These are phyloP conservation scores for Tilletia horrida DNA, from an alignment of 1,284 basidiomycete genomes.

Conservation along the genomic window DNA sequence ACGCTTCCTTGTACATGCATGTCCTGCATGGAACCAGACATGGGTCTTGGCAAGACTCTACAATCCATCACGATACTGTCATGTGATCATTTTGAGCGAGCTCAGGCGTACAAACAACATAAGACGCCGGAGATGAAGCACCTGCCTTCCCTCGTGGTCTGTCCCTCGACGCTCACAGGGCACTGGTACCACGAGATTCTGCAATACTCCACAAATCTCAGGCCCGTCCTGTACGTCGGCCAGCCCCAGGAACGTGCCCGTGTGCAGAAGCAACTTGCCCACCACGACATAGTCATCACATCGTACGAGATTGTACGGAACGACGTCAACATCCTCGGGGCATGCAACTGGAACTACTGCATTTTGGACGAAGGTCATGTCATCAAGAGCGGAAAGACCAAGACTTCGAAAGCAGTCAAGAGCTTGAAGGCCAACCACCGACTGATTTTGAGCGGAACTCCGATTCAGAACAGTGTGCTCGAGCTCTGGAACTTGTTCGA, in stretches of 20 bases:
- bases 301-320: slow-evolving; percentile 97
- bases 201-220: slow-evolving; percentile 83
- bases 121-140: slow-evolving; percentile 75
- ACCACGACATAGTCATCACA: slow-evolving; percentile 79
- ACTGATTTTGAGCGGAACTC: slow-evolving; percentile 90
- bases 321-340: slow-evolving; percentile 74
- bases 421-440: slow-evolving; percentile 84
- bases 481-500: slow-evolving; percentile 99
- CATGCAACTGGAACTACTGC: slow-evolving; percentile 86
- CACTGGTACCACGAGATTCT: slow-evolving; percentile 98
- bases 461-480: slow-evolving; percentile 98
- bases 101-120: slow-evolving; percentile 67
- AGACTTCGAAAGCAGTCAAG: slow-evolving; percentile 94
- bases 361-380: slow-evolving; percentile 97
- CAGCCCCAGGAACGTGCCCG: slow-evolving; percentile 78
- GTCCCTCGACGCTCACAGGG: slow-evolving; percentile 89
- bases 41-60: slow-evolving; percentile 97
- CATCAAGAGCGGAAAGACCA: slow-evolving; percentile 98
- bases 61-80: slow-evolving; percentile 97
- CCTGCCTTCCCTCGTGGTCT: slow-evolving; percentile 89
- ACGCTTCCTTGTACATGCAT: too few species aligned
- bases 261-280: slow-evolving; percentile 42
- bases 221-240: slow-evolving; percentile 84
- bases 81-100: slow-evolving; percentile 85
- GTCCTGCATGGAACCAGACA: slow-evolving; percentile 58